Percentiles rank a stretch among this genome's conserved stretches.
These are phyloP conservation scores for Monosporascus sp. DNA, from an alignment of 2,329 filamentous ascomycete species.

Conservation along the genomic window DNA sequence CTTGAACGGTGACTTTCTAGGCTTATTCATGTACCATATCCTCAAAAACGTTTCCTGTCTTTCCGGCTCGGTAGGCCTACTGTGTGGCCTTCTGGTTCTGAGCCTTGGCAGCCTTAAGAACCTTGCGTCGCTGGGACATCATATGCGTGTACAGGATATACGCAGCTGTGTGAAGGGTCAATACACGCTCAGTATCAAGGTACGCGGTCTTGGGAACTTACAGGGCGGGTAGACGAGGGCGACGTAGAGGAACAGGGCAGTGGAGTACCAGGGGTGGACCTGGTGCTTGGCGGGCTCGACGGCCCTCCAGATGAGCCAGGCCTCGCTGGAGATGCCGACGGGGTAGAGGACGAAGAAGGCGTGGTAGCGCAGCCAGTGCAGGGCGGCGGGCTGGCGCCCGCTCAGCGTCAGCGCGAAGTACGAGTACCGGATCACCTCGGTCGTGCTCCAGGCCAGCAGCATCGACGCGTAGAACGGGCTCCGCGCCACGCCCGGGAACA, in stretches of 20 bases:
- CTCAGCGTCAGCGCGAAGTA: slow-evolving; percentile 76
- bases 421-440: slow-evolving; percentile 88
- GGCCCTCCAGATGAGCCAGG: slow-evolving; percentile 69
- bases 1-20: neutral
- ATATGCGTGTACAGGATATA: slow-evolving; percentile 92
- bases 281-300: slow-evolving; percentile 50
- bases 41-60: slow-evolving; percentile 4
- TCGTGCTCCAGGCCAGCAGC: slow-evolving; percentile 82
- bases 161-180: slow-evolving; percentile 43
- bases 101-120: slow-evolving; percentile 59
- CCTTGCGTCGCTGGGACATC: slow-evolving; percentile 83
- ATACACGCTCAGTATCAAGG: no score
- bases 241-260: slow-evolving; percentile 69
- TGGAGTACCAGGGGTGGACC: slow-evolving; percentile 50
- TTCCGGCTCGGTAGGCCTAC: slow-evolving; percentile 14
- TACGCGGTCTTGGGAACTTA: slow-evolving; percentile 34
- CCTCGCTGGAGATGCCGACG: slow-evolving; percentile 84
- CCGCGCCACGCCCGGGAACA: slow-evolving; percentile 62
- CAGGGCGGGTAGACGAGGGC: slow-evolving; percentile 76
- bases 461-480: slow-evolving; percentile 60
- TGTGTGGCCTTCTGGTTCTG: slow-evolving; percentile 38
- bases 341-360: slow-evolving; percentile 93
- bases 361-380: slow-evolving; percentile 85
- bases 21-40: slow-evolving; percentile 5
- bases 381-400: slow-evolving; percentile 50